Conservation (phyloP, 352 stramenopile genomes). For the Bremia lactucae region DNA sequence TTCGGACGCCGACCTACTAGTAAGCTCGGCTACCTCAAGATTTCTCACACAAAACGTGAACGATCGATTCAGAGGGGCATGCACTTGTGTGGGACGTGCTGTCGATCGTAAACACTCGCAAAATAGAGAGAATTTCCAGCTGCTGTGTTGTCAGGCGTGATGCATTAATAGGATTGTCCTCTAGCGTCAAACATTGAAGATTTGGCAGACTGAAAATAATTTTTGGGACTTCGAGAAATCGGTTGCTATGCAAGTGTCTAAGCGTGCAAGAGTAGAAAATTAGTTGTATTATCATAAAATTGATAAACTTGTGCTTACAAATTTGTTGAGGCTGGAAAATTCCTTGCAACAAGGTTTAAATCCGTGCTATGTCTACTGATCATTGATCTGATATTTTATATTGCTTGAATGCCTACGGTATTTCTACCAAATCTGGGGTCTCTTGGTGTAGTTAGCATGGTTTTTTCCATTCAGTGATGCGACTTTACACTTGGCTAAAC, state of each 20-base stretch:
- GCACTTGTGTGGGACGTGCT: conserved; percentile 36
- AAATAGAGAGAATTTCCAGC: conserved; percentile 43
- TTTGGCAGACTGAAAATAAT: conserved; percentile 47
- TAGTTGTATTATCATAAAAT: too few relatives aligned
- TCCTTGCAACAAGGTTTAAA: conserved; percentile 25
- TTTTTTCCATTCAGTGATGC: too few relatives aligned
- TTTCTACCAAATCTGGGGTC: too few relatives aligned
- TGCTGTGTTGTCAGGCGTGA: conserved; percentile 33
- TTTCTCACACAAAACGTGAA: conserved; percentile 45
- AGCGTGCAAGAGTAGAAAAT: neutral
- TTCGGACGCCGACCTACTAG: conserved; percentile 14
- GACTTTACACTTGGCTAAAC: too few relatives aligned
- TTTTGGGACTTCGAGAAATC: conserved; percentile 27
- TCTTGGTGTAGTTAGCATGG: too few relatives aligned
- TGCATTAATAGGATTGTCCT: conserved; percentile 43
- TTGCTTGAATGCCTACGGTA: too few relatives aligned
- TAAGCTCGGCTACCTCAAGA: conserved; percentile 2
- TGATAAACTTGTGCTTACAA: conserved; percentile 26
- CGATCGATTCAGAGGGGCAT: conserved; percentile 46
- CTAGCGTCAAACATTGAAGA: conserved; percentile 37
- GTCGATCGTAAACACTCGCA: conserved; percentile 40
- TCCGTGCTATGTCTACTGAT: too few relatives aligned
- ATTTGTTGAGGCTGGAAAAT: conserved; percentile 32
- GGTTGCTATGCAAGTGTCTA: conserved; percentile 43
- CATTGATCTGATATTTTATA: too few relatives aligned